Evolutionary conservation across 164 flowering plant genomes (phyloP), one percentile per base, ranked within the genome.

Genomic region (Macadamia tetraphylla): DNA sequence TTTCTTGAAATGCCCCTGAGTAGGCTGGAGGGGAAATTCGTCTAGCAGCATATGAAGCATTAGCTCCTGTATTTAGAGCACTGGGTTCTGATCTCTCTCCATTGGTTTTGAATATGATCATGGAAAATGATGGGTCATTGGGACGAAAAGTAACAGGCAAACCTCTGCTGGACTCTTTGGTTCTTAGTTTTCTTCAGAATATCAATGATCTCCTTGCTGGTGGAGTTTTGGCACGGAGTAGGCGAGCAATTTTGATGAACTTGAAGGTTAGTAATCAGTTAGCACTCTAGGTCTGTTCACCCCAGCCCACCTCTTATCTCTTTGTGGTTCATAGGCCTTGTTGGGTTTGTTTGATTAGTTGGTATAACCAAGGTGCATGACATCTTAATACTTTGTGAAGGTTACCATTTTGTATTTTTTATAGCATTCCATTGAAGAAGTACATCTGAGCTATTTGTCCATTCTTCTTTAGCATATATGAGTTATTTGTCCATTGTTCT

Each of bases 11-110:
- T 75, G 68, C 59, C 53, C 57, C 60, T 46, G 70, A 68, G 66
- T 82, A 94, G 96, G 69, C 77, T 65, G 83, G 82, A 69, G 93
- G 91, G 63, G 98, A 94, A 81, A 70, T 92, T 67, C 67, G 64
- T 67, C 71, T 91, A 64, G 98, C 92, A 57, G 83, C 93, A 55
- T 88, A 81, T 87, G 97, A 92, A 81, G 90, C 91, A 69, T 74
- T 87, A 57, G 84, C 82, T 68, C 73, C 75, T 79, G 88, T 76
- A 72, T 74, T 94, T 67, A 85, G 74, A 76, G 81, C 85, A 52
- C 48, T 90, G 30, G 79, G 67, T 18, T 74, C 76, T n/a, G 58
- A 76, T 12, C 72, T 72, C 65, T 82, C 87, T 74, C 72, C 84
- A 42, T 48, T 69, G 61, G 67, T 75, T 64, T 68, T 84, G 55